Base-by-base conservation (phyloP, 306 rosid species). In the Prunus mira region DNA sequence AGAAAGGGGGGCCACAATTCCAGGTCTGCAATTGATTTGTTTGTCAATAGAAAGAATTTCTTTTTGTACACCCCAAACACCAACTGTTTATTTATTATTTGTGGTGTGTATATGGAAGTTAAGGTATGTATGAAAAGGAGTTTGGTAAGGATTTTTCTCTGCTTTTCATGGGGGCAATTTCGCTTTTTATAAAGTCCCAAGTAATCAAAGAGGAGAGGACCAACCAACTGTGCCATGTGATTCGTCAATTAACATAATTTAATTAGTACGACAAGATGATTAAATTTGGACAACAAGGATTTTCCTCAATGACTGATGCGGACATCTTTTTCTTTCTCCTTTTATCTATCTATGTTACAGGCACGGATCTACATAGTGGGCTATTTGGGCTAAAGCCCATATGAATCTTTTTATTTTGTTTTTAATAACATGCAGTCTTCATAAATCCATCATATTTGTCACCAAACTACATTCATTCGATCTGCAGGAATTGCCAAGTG, bases 401-500 rank as follows among this genome's bases (percentile, higher is more conserved):
- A 34, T 32, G 1, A 32, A 32, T 32, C 4, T 30, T 3, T 30
- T 30, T 30, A 30, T 30, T 30, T 3, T 30, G 32, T 3, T 30
- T 30, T 30, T 30, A 30, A 30, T 32, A 32, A 1, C 38, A 32
- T 32, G 1, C 1, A 3, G 32, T 30, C 32, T 30, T 30, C 32
- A 30, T 30, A 3, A 32, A 32, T 32, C 34, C 34, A 32, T 6
- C 9, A 38, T 38, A 38, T 38, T 38, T 38, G 9, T 0, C 43
- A 38, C 43, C 43, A 38, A 38, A 1, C 43, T 38, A 6, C 43
- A 7, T 7, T 38, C 43, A 38, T 0, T 34, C 8, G 2, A 38
- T 7, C 43, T 86, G 89, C 28, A 85, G 89, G 9, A 86, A 86
- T 67, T 86, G 87, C 80, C 89, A 80, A 0, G 85, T 83, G 12